These are phyloP conservation scores for Delonix regia DNA, from an alignment of 306 rosid species.

Conservation along the genomic window DNA sequence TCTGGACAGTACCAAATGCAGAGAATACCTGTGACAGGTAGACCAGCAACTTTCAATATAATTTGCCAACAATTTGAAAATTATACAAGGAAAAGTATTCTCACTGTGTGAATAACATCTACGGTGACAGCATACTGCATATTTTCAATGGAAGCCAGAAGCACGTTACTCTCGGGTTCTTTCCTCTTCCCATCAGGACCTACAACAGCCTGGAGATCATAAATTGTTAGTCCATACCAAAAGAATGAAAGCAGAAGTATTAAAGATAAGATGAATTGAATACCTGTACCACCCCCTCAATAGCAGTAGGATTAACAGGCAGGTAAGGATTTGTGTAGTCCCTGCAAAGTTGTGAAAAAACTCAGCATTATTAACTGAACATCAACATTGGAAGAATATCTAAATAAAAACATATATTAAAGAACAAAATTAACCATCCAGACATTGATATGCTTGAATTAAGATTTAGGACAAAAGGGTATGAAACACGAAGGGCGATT, in stretches of 20 bases:
- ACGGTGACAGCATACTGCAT: constrained; percentile 98
- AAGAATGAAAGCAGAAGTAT: constrained; percentile 6
- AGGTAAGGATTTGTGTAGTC: constrained; percentile 94
- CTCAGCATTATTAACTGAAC: constrained; percentile 1
- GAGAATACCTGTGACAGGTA: constrained; percentile 69
- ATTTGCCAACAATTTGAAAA: constrained; percentile 22
- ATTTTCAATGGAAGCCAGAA: constrained; percentile 91
- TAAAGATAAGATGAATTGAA: constrained; percentile 21
- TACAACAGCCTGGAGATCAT: constrained; percentile 60
- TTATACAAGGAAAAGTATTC: constrained; percentile 18
- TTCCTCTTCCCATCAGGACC: constrained; percentile 93
- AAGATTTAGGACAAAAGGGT: constrained; percentile 3
- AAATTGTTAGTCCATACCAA: constrained; percentile 37
- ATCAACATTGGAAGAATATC: constrained; percentile 8
- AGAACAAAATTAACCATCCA: constrained; percentile 5
- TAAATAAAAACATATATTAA: neutral
- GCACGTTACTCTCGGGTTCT: constrained; percentile 89
- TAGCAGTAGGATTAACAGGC: constrained; percentile 93
- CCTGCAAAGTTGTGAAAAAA: constrained; percentile 52
- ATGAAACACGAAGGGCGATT: constrained; percentile 14
- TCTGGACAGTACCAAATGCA: constrained; percentile 74
- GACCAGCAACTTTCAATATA: constrained; percentile 21
- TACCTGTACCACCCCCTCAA: constrained; percentile 84
- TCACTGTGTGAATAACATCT: constrained; percentile 84
- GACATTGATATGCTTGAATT: constrained; percentile 9